These are phyloP conservation scores for Pharnaceum exiguum DNA, from an alignment of 148 eudicot species.

Conservation along the genomic window DNA sequence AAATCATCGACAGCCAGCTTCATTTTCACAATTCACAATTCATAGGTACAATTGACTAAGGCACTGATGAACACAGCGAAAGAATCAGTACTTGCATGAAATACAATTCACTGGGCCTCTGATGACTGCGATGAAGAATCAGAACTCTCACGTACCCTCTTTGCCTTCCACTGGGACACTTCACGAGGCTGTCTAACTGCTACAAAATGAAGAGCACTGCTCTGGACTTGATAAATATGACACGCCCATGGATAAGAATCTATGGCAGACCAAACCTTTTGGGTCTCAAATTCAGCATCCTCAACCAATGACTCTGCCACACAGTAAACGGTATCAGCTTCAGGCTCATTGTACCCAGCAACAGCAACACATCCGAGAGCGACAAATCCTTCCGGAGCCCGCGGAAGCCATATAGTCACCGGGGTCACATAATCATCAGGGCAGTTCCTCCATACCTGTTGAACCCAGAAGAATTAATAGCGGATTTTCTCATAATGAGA, in stretches of 20 bases:
- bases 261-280: constrained; percentile 76
- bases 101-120: constrained; percentile 14
- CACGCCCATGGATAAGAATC: constrained; percentile 96
- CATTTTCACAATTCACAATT: too few relatives aligned
- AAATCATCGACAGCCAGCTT: too few relatives aligned
- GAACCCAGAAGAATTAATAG: background rate
- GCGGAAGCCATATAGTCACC: constrained; percentile 87
- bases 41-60: too few relatives aligned
- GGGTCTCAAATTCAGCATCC: constrained; percentile 69
- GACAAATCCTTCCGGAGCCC: constrained; percentile 81
- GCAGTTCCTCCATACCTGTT: constrained; percentile 97
- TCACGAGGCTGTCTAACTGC: constrained; percentile 70
- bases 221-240: constrained; percentile 77
- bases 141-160: constrained; percentile 47
- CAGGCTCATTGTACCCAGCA: constrained; percentile 63
- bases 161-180: constrained; percentile 66
- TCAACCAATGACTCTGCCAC: constrained; percentile 66
- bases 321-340: constrained; percentile 46
- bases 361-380: constrained; percentile 82
- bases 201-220: constrained; percentile 82
- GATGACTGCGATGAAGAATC: constrained; percentile 10
- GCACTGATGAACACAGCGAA: background rate
- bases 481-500: background rate
- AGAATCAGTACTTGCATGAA: too few relatives aligned
- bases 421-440: constrained; percentile 70